Evolutionary conservation across 768 basidiomycete species (phyloP), one percentile per base, ranked within the genome.

Genomic region (Russula compacta): DNA sequence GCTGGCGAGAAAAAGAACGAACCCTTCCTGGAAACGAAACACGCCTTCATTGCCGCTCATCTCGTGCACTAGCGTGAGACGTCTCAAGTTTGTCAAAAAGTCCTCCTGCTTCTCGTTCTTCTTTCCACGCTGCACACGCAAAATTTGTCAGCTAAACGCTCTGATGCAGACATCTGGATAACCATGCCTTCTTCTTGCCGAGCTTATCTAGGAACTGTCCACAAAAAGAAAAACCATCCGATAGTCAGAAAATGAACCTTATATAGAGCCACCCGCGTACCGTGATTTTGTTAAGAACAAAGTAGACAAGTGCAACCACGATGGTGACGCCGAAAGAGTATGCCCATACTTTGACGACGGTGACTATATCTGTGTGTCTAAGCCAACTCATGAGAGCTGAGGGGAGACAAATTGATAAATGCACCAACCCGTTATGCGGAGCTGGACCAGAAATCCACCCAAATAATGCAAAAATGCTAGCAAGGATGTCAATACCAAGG

Each of bases 41-140:
- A 61, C 48, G 17, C 66, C 67, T 51, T 66, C 67, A 17, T 49
- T 61, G 5, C 64, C 62, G 12, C 47, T 56, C 51, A 61, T 65
- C 53, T 77, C 74, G 60, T 78, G 77, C 2, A 78, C 73, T 40
- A 78, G 69, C 15, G 77, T 77, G 44, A 78, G 67, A 21, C 76
- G 69, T 52, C 74, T 72, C 36, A 78, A 57, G 24, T 76, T 71
- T 24, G 70, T 69, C 24, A 78, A 50, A 69, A 78, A 75, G 68
- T 78, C 71, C 63, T 77, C 75, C 11, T 70, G 67, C 61, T 71
- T 72, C 51, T 69, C 68, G 64, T 76, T 70, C 67, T 72, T 74
- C 58, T 56, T 66, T 33, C 72, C 70, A 38, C 75, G 72, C 60
- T 72, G 55, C 39, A 24, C 14, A 58, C 19, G n/a, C 40, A 55